Evolutionary conservation across 352 stramenopile species (phyloP).

Genomic region (Globisporangium spinosum): DNA sequence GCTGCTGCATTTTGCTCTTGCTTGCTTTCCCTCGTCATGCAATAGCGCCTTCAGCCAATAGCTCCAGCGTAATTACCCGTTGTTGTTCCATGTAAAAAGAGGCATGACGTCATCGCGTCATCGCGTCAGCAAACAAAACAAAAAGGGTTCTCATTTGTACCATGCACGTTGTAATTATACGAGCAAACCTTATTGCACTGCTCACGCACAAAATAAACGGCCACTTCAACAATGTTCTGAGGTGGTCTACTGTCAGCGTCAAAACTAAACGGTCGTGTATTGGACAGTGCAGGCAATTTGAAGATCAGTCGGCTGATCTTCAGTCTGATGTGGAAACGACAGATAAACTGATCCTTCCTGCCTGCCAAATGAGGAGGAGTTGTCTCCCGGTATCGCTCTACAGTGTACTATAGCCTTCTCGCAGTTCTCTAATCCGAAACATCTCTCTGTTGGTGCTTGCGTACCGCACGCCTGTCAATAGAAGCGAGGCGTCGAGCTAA

Average conservation of each 20-base stretch:
- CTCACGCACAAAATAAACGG: not conserved
- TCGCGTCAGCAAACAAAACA: not conserved
- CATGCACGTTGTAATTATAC: not conserved
- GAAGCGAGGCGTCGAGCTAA: not conserved
- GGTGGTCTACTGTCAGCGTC: not conserved
- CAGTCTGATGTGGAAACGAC: not conserved
- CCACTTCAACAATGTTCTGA: not conserved
- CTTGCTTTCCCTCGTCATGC: slow-evolving; percentile 2
- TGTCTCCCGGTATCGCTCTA: not conserved
- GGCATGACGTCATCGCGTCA: slow-evolving; percentile 19
- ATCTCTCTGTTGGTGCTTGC: not conserved
- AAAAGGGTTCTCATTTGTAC: not conserved
- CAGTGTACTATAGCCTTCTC: not conserved
- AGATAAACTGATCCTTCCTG: not conserved
- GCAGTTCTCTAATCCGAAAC: not conserved
- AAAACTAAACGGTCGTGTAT: not conserved
- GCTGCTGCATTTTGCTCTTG: not conserved
- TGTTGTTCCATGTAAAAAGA: slow-evolving; percentile 12
- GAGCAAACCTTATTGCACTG: not conserved
- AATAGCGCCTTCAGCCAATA: slow-evolving; percentile 6
- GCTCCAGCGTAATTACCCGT: slow-evolving; percentile 12
- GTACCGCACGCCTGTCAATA: not conserved
- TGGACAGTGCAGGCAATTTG: not conserved
- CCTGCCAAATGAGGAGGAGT: not conserved
- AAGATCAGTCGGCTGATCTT: not conserved